These are phyloP conservation scores for Trametes cubensis DNA, from an alignment of 768 basidiomycete species.

Conservation along the genomic window DNA sequence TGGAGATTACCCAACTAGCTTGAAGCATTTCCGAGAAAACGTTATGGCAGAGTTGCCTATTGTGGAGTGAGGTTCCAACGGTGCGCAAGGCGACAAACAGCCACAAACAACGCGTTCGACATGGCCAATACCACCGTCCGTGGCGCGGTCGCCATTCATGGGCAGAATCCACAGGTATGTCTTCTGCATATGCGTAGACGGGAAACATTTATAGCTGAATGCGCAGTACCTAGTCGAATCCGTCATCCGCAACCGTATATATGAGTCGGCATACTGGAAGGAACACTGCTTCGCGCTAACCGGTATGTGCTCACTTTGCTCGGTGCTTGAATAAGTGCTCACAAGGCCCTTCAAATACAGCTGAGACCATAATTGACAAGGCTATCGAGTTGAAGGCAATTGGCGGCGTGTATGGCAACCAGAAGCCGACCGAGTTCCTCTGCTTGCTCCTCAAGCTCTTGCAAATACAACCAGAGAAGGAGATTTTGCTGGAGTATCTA, in stretches of 20 bases:
- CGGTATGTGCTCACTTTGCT: constrained; percentile 48
- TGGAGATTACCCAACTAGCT: too few species aligned
- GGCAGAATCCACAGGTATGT: constrained; percentile 91
- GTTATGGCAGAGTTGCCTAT: too few species aligned
- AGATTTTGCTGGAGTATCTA: constrained; percentile 93
- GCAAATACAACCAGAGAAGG: constrained; percentile 97
- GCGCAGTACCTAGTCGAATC: constrained; percentile 90
- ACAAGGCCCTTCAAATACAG: constrained; percentile 44
- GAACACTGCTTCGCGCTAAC: constrained; percentile 98
- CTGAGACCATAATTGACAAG: constrained; percentile 92
- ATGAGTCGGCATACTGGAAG: constrained; percentile 95
- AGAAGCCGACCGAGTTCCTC: constrained; percentile 91
- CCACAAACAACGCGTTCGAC: constrained; percentile 30
- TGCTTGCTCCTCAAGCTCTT: constrained; percentile 91
- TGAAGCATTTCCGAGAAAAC: too few species aligned
- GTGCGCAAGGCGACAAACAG: constrained; percentile 22
- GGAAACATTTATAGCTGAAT: constrained; percentile 28
- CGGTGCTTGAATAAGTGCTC: constrained; percentile 4
- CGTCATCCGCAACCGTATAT: constrained; percentile 93
- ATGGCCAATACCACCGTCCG: constrained; percentile 95
- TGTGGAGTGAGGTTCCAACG: not conserved
- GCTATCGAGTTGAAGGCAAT: constrained; percentile 80
- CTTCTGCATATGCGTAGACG: not conserved
- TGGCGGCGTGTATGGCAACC: constrained; percentile 95
- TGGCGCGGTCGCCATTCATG: constrained; percentile 90